Base-by-base conservation (phyloP, 192 early-diverging fungal species). In the Jimgerdemannia lactiflua region DNA sequence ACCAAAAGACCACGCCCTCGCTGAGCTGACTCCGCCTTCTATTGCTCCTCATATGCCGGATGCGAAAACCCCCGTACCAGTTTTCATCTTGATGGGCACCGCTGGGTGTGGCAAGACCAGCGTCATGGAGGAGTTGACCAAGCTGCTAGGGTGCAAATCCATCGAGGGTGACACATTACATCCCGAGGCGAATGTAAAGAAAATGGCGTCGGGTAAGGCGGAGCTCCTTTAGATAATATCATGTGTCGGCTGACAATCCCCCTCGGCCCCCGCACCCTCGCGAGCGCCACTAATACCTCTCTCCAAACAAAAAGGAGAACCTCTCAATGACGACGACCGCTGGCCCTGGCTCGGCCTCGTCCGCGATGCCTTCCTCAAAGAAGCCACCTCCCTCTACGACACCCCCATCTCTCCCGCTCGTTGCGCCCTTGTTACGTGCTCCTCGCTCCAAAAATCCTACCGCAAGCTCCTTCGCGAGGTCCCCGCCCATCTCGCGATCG, bases 121-220 rank as follows among this genome's bases (percentile, higher is more conserved):
- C 41, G 79, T 93, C 39, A 86, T 81, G 0, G 73, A 81, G 59
- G 80, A 69, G 29, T 49, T 87, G 2, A 83, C 86, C 39, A 76
- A 82, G 18, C 67, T 43, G 17, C 77, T 93, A 2, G 70, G 78
- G 0, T 84, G 80, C 44, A 76, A 75, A 7, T 92, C 85, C 67
- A 78, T 94, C 20, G 92, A 94, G 63, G 92, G 89, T 0, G 92
- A 94, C 72, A 43, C 81, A n/a, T 77, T 91, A 44, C 92, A 94
- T 67, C 79, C 91, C 7, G 64, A 82, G 14, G 77, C 74, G 14
- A 89, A 86, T 79, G 80, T 90, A n/a, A 76, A 80, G 18, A 91
- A 91, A 73, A 94, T 94, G 92, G 73, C 86, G 9, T 66, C 70
- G 42, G 92, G 91, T 66, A 83, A 43, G 65, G 8, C 67, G n/a